Percentiles rank a stretch among this genome's conserved stretches.
Conservation (phyloP, 352 stramenopile species). For the Phytophthora quininea region DNA sequence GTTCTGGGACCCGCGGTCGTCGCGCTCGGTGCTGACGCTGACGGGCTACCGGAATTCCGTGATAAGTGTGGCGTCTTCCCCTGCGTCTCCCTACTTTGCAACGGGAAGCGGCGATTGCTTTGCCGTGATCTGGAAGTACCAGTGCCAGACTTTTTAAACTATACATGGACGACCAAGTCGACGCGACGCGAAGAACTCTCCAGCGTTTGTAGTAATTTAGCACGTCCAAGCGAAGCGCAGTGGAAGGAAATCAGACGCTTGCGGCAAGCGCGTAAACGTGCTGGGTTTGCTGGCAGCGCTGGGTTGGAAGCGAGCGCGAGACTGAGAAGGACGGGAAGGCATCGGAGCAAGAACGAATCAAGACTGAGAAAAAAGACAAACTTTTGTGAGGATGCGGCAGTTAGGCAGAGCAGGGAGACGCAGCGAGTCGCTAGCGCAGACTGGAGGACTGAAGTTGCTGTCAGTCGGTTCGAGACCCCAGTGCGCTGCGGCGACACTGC, state of each 20-base stretch:
- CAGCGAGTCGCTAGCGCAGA: background rate
- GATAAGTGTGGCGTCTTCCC: conserved; percentile 88
- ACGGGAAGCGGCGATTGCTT: conserved; percentile 87
- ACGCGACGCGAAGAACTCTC: conserved; percentile 28
- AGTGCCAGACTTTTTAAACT: conserved; percentile 89
- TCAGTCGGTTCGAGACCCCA: background rate
- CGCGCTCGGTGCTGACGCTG: conserved; percentile 80
- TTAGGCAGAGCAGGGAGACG: conserved; percentile 27
- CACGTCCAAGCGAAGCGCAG: conserved; percentile 30
- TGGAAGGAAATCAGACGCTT: conserved; percentile 19
- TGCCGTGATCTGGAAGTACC: conserved; percentile 89
- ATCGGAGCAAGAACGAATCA: conserved; percentile 29
- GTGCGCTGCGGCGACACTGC: conserved; percentile 22
- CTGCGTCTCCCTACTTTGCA: conserved; percentile 83
- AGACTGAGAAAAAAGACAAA: conserved; percentile 29
- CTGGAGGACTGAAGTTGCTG: conserved; percentile 1
- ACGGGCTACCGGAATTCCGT: conserved; percentile 88
- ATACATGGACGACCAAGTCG: conserved; percentile 43
- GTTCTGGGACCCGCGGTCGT: conserved; percentile 87
- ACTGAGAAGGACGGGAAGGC: conserved; percentile 26
- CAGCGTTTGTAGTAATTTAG: conserved; percentile 7
- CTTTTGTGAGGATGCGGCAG: conserved; percentile 41
- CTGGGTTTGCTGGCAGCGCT: conserved; percentile 9
- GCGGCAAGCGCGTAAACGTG: conserved; percentile 24
- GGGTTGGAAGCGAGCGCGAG: conserved; percentile 25